These are phyloP conservation scores for Colletotrichum nymphaeae DNA, from an alignment of 2,329 filamentous ascomycete species.

Conservation along the genomic window DNA sequence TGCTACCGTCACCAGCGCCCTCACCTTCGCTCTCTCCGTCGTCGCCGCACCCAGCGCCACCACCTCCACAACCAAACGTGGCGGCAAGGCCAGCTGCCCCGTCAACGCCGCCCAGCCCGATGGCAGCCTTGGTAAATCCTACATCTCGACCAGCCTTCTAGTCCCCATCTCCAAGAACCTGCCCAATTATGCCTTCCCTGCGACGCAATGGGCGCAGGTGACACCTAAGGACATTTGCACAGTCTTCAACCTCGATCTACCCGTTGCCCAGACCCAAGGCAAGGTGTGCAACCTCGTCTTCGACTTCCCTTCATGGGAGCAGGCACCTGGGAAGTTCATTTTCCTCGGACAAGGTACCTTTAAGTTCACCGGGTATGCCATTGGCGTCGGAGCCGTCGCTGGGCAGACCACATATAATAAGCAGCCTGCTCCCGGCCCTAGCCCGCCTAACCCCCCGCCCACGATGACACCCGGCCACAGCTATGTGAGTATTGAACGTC, in stretches of 20 bases:
- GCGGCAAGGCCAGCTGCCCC: constrained; percentile 11
- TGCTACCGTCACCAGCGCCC: background rate
- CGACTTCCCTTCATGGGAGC: constrained; percentile 14
- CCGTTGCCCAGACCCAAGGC: constrained; percentile 26
- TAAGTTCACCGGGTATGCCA: constrained; percentile 28
- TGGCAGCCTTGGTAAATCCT: constrained; percentile 23
- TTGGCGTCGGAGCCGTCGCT: constrained; percentile 28
- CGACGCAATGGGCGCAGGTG: constrained; percentile 6
- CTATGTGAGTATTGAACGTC: constrained; percentile 4
- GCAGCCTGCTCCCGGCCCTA: constrained; percentile 28
- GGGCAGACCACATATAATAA: constrained; percentile 29
- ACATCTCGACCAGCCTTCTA: constrained; percentile 16
- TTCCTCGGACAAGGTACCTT: constrained; percentile 28
- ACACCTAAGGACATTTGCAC: constrained; percentile 29
- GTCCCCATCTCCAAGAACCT: constrained; percentile 22
- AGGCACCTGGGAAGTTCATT: constrained; percentile 7
- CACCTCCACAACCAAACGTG: background rate
- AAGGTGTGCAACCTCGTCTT: constrained; percentile 33
- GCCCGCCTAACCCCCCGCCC: constrained; percentile 25
- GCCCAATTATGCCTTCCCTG: constrained; percentile 16
- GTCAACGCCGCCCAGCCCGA: constrained; percentile 28
- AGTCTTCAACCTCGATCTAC: constrained; percentile 32
- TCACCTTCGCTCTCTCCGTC: constrained; percentile 8
- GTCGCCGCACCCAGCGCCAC: constrained; percentile 4
- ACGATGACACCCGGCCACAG: constrained; percentile 27